phyloP scores from a whole-genome alignment of 2,329 filamentous ascomycete genomes.

The Colletotrichum euphorbiae region DNA sequence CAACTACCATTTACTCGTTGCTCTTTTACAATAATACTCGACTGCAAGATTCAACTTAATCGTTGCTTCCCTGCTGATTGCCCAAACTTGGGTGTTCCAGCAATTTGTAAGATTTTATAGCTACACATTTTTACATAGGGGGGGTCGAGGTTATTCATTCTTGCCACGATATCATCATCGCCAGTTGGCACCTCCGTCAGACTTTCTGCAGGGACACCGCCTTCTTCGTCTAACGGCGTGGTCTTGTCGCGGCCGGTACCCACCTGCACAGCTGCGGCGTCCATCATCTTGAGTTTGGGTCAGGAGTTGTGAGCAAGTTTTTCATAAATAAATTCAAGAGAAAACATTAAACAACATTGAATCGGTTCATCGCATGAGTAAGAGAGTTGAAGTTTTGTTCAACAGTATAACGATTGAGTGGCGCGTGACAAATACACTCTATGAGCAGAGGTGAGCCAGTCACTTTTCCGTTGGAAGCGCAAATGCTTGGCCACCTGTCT shows the following conservation, averaged over 20 bases:
- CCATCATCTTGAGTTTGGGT: not conserved
- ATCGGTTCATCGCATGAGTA: too few species aligned
- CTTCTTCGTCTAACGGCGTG: slow-evolving; percentile 6
- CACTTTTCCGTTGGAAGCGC: slow-evolving; percentile 3
- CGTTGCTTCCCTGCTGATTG: too few species aligned
- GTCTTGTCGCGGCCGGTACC: not conserved
- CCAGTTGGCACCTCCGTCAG: not conserved
- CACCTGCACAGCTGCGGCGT: not conserved
- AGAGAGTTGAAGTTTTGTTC: too few species aligned
- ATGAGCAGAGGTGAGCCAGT: not conserved
- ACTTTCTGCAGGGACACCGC: not conserved
- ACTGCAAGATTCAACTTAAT: too few species aligned
- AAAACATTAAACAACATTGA: not conserved
- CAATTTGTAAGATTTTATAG: too few species aligned
- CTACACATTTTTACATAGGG: too few species aligned
- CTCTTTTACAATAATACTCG: too few species aligned
- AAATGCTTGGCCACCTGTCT: not conserved
- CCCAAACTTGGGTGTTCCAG: too few species aligned
- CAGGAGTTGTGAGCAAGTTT: not conserved
- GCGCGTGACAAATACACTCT: not conserved
- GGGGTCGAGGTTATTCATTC: slow-evolving; percentile 40
- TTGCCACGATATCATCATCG: slow-evolving; percentile 33
- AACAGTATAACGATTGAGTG: not conserved
- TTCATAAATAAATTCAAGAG: not conserved
- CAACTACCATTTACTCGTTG: too few species aligned